Conservation (phyloP, 2,329 filamentous ascomycete species). For the Xylaria arbuscula region DNA sequence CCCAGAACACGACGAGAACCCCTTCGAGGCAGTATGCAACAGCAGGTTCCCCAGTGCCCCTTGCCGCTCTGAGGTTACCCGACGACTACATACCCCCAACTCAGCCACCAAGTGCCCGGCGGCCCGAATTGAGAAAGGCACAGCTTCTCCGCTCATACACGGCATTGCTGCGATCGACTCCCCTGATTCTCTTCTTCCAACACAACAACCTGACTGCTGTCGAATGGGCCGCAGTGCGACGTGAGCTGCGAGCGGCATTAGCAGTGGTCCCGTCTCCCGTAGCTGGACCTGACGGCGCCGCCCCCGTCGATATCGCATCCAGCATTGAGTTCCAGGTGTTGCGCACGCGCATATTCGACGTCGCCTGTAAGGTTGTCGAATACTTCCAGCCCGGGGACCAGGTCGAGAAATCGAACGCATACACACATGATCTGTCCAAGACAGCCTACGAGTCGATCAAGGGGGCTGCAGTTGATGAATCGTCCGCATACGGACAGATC, state of each 20-base stretch:
- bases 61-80: conserved; percentile 52
- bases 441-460: conserved; percentile 63
- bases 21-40: conserved; percentile 47
- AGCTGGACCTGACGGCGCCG: conserved; percentile 52
- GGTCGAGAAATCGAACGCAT: conserved; percentile 53
- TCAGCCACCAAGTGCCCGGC: conserved; percentile 89
- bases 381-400: conserved; percentile 72
- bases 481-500: conserved; percentile 67
- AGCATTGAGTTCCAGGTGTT: conserved; percentile 83
- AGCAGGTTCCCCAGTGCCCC: conserved; percentile 37
- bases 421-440: conserved; percentile 65
- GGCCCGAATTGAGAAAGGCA: conserved; percentile 86
- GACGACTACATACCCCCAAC: conserved; percentile 69
- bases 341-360: conserved; percentile 87
- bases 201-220: conserved; percentile 75
- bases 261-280: conserved; percentile 54
- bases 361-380: conserved; percentile 86
- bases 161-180: conserved; percentile 85
- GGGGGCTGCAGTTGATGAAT: conserved; percentile 46
- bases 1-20: conserved; percentile 36
- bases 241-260: conserved; percentile 69
- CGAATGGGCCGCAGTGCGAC: conserved; percentile 78
- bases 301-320: conserved; percentile 63
- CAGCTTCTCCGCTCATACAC: conserved; percentile 89
- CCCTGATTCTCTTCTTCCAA: conserved; percentile 85